Base-by-base conservation (phyloP, 805 yeast species). In the Lachancea sp. region DNA sequence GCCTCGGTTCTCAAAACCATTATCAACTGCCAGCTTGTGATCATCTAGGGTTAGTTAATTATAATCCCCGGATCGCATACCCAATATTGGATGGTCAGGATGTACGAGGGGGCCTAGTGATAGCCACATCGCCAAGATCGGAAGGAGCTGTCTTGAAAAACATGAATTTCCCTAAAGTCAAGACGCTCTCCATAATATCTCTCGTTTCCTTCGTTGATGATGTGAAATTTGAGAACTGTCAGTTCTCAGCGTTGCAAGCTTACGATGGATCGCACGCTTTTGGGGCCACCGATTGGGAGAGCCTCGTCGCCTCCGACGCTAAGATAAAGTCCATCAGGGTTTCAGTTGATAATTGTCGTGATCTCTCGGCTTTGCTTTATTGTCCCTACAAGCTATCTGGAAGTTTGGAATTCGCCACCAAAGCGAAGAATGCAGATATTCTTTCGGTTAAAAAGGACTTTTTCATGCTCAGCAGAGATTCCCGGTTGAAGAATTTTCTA, bases 1-100 rank as follows among this genome's bases (percentile, higher is more conserved):
- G 42, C 16, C 21, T 26, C 4, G 41, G 38, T 12, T n/a, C n/a
- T 11, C 17, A 28, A 2, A 28, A 32, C 2, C 24, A 6, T 16
- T 54, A 43, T 29, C 43, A 12, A 29, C 34, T 58, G 15, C 61
- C 63, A 2, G 29, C 35, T 11, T 55, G 60, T 42, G 48, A 52
- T 9, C 28, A 34, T 13, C 45, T 58, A 1, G 37, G 49, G 5
- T 38, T 58, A n/a, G 45, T 48, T 8, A 50, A 54, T 24, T 50
- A 31, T 22, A 48, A 50, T 32, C 36, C 45, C n/a, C 42, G 46
- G 15, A 38, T 42, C 2, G 41, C 35, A 15, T 47, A 49, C 21
- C 52, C 53, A 5, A 25, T 38, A 12, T 43, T 58, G 6, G 49
- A 58, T 41, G 63, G 63, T 4, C 8, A 28, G 8, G 16, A 34